Base-by-base conservation (phyloP, 495 filamentous ascomycete species). In the Penicillium lividum region DNA sequence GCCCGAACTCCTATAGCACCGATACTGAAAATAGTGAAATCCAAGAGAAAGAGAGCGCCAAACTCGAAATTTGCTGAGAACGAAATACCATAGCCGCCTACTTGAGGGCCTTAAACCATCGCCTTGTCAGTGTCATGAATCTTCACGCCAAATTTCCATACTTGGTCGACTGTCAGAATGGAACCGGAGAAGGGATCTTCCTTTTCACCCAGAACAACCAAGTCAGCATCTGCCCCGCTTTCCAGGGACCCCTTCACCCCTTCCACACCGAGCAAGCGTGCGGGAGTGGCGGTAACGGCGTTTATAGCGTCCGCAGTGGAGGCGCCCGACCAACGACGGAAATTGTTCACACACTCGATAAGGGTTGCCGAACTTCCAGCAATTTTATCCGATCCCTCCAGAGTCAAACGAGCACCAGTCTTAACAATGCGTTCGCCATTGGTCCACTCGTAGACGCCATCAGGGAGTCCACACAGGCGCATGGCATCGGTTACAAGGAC, bases 341-440 rank as follows among this genome's bases (percentile, higher is more conserved):
- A 92, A 64, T 93, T 93, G 47, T 84, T 87, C 33, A 93, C 84
- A 65, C 91, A 95, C 64, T 91, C 88, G 31, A 92, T 83, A 8
- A 95, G 79, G 5, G 86, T 86, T 43, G 86, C 82, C 0, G 86
- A 86, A 60, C 84, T 86, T 8, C 70, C 90, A 3, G 90, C 90
- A 69, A 93, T 90, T 60, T 82, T 86, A 50, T 88, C 82, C 2
- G 82, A 85, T 0, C 84, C 87, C 70, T 91, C 85, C 1, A 91
- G 73, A 4, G 85, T 86, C 48, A 93, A 66, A 30, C 85, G 77
- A 0, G 81, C 72, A 0, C 89, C 90, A 40, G 77, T 82, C 73
- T 93, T 93, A 15, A 86, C 69, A 61, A 88, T 86, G 6, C 77
- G 76, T 59, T 87, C 85, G 16, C 89, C 89, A 64, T 93, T 92